Conservation (phyloP, 2,329 filamentous ascomycete species). For the Fusarium musae region DNA sequence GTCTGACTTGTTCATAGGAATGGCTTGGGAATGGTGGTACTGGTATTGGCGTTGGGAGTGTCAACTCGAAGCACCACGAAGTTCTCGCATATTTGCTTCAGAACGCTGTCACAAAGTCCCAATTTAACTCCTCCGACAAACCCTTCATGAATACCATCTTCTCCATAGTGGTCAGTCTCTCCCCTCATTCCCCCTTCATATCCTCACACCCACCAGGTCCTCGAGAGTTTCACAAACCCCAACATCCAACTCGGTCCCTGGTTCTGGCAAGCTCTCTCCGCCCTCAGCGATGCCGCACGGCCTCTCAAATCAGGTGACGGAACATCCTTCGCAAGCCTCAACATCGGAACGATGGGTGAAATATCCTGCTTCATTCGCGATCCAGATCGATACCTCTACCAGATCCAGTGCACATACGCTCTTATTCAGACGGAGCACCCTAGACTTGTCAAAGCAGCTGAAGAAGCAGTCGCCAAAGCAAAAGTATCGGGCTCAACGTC, state of each 20-base stretch:
- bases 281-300: rapidly evolving
- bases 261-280: constrained; percentile 10
- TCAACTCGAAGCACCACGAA: background rate
- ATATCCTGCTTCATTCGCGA: constrained; percentile 1
- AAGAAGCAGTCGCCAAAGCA: background rate
- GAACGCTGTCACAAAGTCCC: background rate
- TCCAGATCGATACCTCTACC: background rate
- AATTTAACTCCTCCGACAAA: background rate
- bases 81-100: background rate
- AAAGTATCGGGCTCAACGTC: background rate
- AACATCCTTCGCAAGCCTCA: background rate
- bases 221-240: constrained; percentile 8
- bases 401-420: constrained; percentile 4
- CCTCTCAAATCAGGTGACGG: constrained; percentile 12
- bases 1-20: background rate
- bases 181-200: no score
- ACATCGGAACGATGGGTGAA: background rate
- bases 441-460: background rate
- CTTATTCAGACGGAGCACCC: constrained; percentile 1
- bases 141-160: background rate
- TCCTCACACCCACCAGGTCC: background rate
- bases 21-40: background rate
- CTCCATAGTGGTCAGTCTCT: background rate
- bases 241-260: background rate
- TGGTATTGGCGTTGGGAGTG: rapidly evolving